phyloP scores from a whole-genome alignment of 257 asterid genomes.

The Lycium barbarum region DNA sequence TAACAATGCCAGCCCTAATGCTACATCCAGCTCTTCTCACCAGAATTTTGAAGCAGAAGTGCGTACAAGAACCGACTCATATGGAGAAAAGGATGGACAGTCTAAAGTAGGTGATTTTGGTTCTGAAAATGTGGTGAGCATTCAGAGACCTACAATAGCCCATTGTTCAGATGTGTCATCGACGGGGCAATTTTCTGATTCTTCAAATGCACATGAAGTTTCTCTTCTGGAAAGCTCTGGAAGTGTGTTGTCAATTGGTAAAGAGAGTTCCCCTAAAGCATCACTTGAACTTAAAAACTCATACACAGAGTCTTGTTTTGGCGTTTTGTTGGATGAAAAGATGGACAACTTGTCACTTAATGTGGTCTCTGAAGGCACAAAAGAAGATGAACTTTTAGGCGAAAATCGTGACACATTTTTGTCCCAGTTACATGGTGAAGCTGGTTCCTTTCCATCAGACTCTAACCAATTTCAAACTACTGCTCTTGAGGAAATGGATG shows the following conservation, averaged over 20 bases:
- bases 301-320: slow-evolving; percentile 36
- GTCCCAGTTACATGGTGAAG: slow-evolving; percentile 55
- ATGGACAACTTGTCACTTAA: slow-evolving; percentile 51
- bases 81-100: slow-evolving; percentile 36
- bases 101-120: slow-evolving; percentile 31
- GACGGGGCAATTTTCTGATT: slow-evolving; percentile 26
- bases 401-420: slow-evolving; percentile 53
- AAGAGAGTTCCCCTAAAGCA: slow-evolving; percentile 33
- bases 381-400: slow-evolving; percentile 36
- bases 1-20: background rate
- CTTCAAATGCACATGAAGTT: slow-evolving; percentile 32
- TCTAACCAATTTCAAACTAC: slow-evolving; percentile 32
- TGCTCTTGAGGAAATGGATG: slow-evolving; percentile 30
- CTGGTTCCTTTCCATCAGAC: slow-evolving; percentile 46
- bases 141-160: slow-evolving; percentile 26
- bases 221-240: slow-evolving; percentile 32
- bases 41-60: slow-evolving; percentile 36
- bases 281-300: slow-evolving; percentile 31
- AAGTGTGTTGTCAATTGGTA: slow-evolving; percentile 37
- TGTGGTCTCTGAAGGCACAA: slow-evolving; percentile 42
- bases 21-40: slow-evolving; percentile 24
- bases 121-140: slow-evolving; percentile 34
- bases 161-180: slow-evolving; percentile 36
- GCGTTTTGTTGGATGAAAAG: slow-evolving; percentile 47
- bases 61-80: slow-evolving; percentile 21